Percentiles rank a stretch among this genome's conserved stretches.
Evolutionary conservation across 129 eudicot genomes (phyloP).

Genomic region (Heracleum sosnowskyi): DNA sequence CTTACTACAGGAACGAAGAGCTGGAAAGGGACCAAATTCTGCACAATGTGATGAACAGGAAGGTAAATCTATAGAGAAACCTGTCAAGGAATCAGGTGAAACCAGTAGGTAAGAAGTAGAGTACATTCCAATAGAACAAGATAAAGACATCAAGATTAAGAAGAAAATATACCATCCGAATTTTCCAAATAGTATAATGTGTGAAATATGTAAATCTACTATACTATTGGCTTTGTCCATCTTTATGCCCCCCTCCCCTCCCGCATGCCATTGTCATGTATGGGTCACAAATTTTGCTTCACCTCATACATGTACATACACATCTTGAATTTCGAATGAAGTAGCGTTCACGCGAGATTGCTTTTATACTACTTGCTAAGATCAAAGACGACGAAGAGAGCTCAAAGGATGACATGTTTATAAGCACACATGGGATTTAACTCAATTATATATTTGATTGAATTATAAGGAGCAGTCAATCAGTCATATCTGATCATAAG

Average conservation of each 20-base stretch:
- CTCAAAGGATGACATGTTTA: background rate
- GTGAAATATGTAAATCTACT: background rate
- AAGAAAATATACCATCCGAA: background rate
- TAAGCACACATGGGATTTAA: background rate
- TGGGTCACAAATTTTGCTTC: background rate
- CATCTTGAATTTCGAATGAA: background rate
- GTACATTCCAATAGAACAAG: constrained; percentile 8
- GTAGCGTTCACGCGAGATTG: background rate
- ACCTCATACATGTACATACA: background rate
- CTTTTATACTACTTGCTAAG: background rate
- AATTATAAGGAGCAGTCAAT: background rate
- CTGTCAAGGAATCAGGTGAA: constrained; percentile 13
- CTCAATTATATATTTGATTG: background rate
- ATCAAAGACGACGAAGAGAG: background rate
- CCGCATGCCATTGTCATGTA: constrained; percentile 4
- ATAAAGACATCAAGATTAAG: constrained; percentile 9
- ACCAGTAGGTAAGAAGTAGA: constrained; percentile 7
- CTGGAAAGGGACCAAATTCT: constrained; percentile 21
- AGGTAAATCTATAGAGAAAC: constrained; percentile 25
- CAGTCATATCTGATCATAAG: background rate
- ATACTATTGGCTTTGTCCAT: background rate
- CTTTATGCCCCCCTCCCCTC: background rate
- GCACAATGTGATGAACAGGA: constrained; percentile 30
- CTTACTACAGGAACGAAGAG: constrained; percentile 34
- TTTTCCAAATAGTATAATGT: background rate